A percentile compares a stretch with the other conserved stretches of the same genome.
phyloP scores from a whole-genome alignment of 2,329 filamentous ascomycete genomes.

The Ophiosphaerella korrae region DNA sequence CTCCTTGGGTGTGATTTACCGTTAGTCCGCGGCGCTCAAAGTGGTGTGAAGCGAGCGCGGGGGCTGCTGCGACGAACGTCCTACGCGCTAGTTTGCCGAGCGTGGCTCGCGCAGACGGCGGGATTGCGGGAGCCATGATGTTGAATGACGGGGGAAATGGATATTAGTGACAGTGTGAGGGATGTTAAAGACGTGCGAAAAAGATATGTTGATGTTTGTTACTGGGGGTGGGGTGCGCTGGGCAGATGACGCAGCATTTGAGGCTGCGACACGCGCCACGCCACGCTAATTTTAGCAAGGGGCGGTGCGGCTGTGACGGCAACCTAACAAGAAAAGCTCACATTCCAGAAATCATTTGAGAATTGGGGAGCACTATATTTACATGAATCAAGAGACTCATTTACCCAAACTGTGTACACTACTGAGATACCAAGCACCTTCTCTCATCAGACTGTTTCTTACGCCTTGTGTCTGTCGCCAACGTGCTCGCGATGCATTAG shows the following conservation, averaged over 20 bases:
- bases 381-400: not conserved
- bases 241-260: conserved; percentile 22
- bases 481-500: conserved; percentile 29
- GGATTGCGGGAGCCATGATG: conserved; percentile 31
- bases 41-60: conserved; percentile 33
- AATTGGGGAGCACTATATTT: conserved; percentile 12
- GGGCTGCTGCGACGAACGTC: conserved; percentile 33
- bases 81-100: conserved; percentile 33
- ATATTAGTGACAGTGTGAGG: not conserved
- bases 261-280: conserved; percentile 26
- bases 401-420: no score
- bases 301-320: conserved; percentile 18
- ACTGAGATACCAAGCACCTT: no score
- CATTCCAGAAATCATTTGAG: no score
- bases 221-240: conserved; percentile 2
- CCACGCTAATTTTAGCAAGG: conserved; percentile 28
- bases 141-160: not conserved
- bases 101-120: conserved; percentile 12
- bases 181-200: no score
- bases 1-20: conserved; percentile 70
- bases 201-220: not conserved
- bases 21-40: conserved; percentile 61
- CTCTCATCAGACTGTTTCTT: no score
- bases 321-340: not conserved
- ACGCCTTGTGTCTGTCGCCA: no score